A percentile compares a stretch with the other conserved stretches of the same genome.
Conservation (phyloP, 306 rosid species). For the Begonia loranthoides region DNA sequence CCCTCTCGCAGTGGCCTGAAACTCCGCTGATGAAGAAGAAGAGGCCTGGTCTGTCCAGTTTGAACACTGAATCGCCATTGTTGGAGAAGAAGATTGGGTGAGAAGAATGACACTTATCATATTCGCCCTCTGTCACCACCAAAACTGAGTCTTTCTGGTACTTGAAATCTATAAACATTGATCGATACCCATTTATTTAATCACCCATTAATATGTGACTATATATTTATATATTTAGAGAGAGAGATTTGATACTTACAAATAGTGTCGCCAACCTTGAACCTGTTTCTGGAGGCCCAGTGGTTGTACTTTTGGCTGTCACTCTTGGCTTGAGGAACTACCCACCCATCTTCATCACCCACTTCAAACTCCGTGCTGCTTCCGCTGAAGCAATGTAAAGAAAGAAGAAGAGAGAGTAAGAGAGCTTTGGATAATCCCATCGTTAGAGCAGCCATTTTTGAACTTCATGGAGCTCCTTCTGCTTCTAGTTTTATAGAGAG, state of each 20-base stretch:
- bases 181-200: background rate
- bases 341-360: conserved; percentile 54
- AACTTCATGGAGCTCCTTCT: conserved; percentile 22
- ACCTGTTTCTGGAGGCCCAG: conserved; percentile 73
- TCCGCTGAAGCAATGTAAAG: conserved; percentile 10
- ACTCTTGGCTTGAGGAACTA: conserved; percentile 32
- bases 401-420: conserved; percentile 18
- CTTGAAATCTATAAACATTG: conserved; percentile 30
- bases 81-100: conserved; percentile 60
- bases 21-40: conserved; percentile 85
- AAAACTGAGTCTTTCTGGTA: conserved; percentile 58
- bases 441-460: conserved; percentile 23
- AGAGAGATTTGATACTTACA: conserved; percentile 30
- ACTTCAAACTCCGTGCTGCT: conserved; percentile 39
- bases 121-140: conserved; percentile 66
- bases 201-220: too few relatives aligned
- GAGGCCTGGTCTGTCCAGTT: conserved; percentile 40
- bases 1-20: conserved; percentile 57
- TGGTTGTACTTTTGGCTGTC: conserved; percentile 26
- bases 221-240: too few relatives aligned
- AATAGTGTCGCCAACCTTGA: conserved; percentile 46
- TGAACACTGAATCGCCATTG: conserved; percentile 32
- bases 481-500: conserved; percentile 22
- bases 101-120: conserved; percentile 34
- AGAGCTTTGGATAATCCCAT: conserved; percentile 13